Base-by-base conservation (phyloP, 257 asterid genomes). In the Perilla frutescens region DNA sequence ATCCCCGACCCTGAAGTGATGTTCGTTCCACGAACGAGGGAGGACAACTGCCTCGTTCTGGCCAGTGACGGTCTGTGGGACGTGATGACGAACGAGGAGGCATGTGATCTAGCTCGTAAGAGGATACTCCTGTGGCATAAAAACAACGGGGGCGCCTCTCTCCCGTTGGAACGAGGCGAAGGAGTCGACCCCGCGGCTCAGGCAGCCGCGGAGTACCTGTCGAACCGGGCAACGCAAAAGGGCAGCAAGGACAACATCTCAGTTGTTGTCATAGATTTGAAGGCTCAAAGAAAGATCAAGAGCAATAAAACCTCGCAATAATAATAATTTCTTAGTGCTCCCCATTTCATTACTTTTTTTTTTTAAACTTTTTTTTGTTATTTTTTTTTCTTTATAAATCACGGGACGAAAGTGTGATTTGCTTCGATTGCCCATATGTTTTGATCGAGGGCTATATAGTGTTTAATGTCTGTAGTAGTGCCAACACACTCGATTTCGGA, bases 51-150 rank as follows among this genome's bases (percentile, higher is more conserved):
- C 83, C 92, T 93, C 41, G 80, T 93, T 53, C 87, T 93, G 3
- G 98, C 98, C 4, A 93, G 96, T 59, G 98, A 93, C 66, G 98
- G 98, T 31, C 81, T 93, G 40, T 91, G 98, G 98, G 97, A 91
- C 56, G 98, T 93, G 1, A 86, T 91, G 97, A 73, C 91, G 6
- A 93, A 93, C 9, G 96, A 89, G 71, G 98, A 93, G 64, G 98
- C 70, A 10, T 93, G 97, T 72, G 97, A 88, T 37, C 78, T 89
- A 39, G 98, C 96, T 63, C 92, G 96, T 45, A 93, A 78, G 62
- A 65, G 91, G 64, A 91, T 93, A 63, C 90, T 88, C 1, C 49
- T 81, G 36, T 93, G 97, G 98, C 95, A 93, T 68, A 91, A 88
- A 44, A 86, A 86, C 75, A 82, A 93, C 0, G 85, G 26, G 0